Conservation (phyloP, 176 grass and related monocot species). For the Pontederia paniculata region DNA sequence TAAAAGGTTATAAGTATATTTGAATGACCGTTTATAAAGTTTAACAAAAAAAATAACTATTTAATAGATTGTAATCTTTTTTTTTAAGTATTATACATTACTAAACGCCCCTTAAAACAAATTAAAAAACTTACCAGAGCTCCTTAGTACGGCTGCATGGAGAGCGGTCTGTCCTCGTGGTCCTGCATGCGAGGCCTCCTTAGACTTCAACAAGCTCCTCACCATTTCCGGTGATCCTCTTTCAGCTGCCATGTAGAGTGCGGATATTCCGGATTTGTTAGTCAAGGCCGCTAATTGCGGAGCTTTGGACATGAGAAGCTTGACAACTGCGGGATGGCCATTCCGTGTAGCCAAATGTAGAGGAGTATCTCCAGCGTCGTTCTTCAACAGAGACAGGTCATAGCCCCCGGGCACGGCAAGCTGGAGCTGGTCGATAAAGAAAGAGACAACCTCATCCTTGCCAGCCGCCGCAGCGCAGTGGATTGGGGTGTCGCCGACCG, state of each 20-base stretch:
- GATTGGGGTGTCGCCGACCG: constrained; percentile 33
- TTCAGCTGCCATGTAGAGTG: constrained; percentile 35
- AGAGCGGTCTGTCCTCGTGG: constrained; percentile 30
- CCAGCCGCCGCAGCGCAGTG: constrained; percentile 31
- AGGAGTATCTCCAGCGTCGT: constrained; percentile 21
- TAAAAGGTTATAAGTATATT: too few species aligned
- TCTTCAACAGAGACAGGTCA: constrained; percentile 1
- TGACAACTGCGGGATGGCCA: background rate
- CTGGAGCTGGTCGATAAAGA: background rate
- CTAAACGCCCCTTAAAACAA: too few species aligned
- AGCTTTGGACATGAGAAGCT: constrained; percentile 1
- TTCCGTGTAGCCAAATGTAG: constrained; percentile 24
- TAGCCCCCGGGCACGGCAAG: background rate
- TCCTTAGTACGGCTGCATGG: constrained; percentile 30
- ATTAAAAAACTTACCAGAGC: background rate
- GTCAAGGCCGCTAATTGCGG: background rate
- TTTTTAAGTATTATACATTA: too few species aligned
- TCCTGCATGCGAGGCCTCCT: constrained; percentile 12
- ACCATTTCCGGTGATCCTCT: constrained; percentile 14
- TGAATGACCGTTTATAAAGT: too few species aligned
- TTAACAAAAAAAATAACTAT: too few species aligned
- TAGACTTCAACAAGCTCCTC: background rate
- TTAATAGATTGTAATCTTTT: too few species aligned
- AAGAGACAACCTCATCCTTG: background rate
- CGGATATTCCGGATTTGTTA: background rate